Conservation (phyloP, 2,329 filamentous ascomycete genomes). For the Spiromastix sp. region DNA sequence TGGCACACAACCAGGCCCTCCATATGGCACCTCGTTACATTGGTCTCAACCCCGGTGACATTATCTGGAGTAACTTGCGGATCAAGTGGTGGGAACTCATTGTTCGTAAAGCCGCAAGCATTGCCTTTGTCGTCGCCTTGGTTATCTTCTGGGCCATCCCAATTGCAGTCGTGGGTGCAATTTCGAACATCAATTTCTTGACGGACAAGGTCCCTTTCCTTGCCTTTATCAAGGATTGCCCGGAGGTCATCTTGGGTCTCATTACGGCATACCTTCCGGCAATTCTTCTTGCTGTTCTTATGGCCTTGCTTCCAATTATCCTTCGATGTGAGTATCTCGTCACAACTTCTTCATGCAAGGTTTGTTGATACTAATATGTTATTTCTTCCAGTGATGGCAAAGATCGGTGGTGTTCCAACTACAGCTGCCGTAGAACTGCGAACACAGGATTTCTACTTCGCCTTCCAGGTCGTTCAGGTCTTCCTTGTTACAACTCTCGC, state of each 20-base stretch:
- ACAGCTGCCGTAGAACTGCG: constrained; percentile 72
- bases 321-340: constrained; percentile 52
- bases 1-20: constrained; percentile 76
- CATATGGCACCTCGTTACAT: constrained; percentile 82
- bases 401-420: constrained; percentile 69
- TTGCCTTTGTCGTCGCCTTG: constrained; percentile 62
- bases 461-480: constrained; percentile 64
- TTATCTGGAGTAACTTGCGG: constrained; percentile 78
- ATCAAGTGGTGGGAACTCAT: constrained; percentile 82
- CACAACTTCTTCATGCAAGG: not conserved
- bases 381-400: constrained; percentile 55
- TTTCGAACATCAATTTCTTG: constrained; percentile 73
- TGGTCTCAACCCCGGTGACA: constrained; percentile 66
- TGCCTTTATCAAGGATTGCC: constrained; percentile 62
- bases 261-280: constrained; percentile 77
- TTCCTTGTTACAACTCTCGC: constrained; percentile 80
- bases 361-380: constrained; percentile 3
- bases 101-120: constrained; percentile 57
- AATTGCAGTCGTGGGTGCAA: constrained; percentile 67
- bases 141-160: constrained; percentile 81
- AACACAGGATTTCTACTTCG: constrained; percentile 82
- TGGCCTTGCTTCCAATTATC: constrained; percentile 74
- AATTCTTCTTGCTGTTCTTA: constrained; percentile 67
- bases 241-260: constrained; percentile 62
- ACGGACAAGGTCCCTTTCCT: constrained; percentile 56